Evolutionary conservation across 2,329 filamentous ascomycete species (phyloP).

Genomic region (Teratosphaeria zuluensis): DNA sequence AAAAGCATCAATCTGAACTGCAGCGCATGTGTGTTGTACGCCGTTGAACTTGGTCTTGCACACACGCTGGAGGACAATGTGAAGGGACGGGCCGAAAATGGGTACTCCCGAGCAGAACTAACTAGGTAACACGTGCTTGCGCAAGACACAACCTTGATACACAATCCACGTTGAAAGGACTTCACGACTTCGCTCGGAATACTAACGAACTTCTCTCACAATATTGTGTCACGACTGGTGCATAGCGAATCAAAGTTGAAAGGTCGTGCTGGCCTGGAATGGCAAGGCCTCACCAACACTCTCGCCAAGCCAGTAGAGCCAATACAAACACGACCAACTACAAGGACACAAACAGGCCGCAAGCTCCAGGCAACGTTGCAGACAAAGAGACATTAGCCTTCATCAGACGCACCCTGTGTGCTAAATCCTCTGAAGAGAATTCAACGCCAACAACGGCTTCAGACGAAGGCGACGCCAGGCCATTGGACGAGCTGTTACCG

Average conservation of each 20-base stretch:
- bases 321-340: background rate
- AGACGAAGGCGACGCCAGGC: slow-evolving; percentile 25
- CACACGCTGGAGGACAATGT: background rate
- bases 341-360: background rate
- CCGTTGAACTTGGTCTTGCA: background rate
- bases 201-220: too few relatives aligned
- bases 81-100: background rate
- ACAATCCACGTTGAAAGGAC: background rate
- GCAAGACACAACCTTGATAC: background rate
- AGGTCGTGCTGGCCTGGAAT: slow-evolving; percentile 5
- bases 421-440: background rate
- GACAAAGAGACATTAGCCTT: slow-evolving; percentile 39
- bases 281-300: slow-evolving; percentile 8
- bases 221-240: background rate
- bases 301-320: slow-evolving; percentile 7
- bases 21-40: background rate
- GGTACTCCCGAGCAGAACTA: background rate
- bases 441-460: background rate
- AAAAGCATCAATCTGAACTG: background rate
- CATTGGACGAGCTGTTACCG: slow-evolving; percentile 74
- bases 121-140: too few relatives aligned
- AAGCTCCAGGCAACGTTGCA: background rate
- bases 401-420: slow-evolving; percentile 72
- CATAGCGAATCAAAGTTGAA: background rate
- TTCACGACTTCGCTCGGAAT: background rate